Conservation (phyloP, 306 rosid species). For the apple (Malus domestica) region DNA sequence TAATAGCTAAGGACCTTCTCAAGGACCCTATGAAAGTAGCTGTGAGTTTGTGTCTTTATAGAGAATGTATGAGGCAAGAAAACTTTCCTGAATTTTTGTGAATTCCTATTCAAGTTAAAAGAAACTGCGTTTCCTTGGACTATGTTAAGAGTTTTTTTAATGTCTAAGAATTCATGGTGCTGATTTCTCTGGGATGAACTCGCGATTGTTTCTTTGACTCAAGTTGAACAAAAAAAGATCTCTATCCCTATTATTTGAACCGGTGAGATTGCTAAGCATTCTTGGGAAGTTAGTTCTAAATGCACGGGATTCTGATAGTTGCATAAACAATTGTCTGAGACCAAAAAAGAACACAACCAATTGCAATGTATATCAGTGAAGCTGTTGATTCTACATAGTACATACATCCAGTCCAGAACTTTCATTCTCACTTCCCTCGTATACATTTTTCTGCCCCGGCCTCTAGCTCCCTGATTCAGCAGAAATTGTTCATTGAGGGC, state of each 20-base stretch:
- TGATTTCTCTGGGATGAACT: not conserved
- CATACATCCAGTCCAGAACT: not conserved
- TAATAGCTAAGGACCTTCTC: not conserved
- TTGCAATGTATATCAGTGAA: not conserved
- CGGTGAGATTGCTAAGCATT: not conserved
- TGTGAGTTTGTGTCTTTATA: not conserved
- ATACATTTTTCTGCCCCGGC: not conserved
- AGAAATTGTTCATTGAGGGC: not conserved
- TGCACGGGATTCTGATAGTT: not conserved
- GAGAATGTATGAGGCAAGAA: not conserved
- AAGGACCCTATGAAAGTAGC: not conserved
- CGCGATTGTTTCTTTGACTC: not conserved
- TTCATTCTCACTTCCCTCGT: not conserved
- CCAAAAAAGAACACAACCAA: not conserved
- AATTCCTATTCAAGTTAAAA: not conserved
- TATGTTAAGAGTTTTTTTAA: not conserved
- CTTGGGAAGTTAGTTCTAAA: not conserved
- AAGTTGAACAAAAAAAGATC: not conserved
- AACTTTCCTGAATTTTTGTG: not conserved
- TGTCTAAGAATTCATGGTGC: not conserved
- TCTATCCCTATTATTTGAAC: not conserved
- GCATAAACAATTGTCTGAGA: not conserved
- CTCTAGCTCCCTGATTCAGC: not conserved
- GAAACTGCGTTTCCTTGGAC: not conserved
- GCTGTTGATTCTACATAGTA: not conserved